A percentile compares a stretch with the other conserved stretches of the same genome.
Conservation (phyloP, 495 filamentous ascomycete genomes). For the Aspergillus nanangensis region DNA sequence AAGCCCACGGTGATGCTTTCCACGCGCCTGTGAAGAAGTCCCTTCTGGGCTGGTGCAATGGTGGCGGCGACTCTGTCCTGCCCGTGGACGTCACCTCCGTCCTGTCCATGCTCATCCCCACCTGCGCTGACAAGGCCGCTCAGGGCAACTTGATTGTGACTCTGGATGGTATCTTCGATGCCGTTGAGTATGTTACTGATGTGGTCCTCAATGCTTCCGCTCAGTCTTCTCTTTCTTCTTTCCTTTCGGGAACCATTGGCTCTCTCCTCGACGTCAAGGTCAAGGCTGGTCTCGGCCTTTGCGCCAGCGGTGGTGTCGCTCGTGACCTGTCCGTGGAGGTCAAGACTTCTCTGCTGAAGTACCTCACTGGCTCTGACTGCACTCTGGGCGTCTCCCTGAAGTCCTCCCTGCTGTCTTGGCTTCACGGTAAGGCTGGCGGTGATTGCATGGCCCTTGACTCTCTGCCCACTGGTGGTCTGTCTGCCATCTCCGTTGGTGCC, state of each 20-base stretch:
- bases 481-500: constrained; percentile 33
- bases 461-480: constrained; percentile 26
- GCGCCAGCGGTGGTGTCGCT: constrained; percentile 34
- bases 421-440: constrained; percentile 24
- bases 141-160: constrained; percentile 36
- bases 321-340: constrained; percentile 30
- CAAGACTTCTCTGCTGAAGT: constrained; percentile 29
- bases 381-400: constrained; percentile 26
- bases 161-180: constrained; percentile 36
- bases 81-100: constrained; percentile 25
- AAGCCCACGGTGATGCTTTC: constrained; percentile 17
- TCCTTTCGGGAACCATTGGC: constrained; percentile 19
- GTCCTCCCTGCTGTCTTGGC: constrained; percentile 31
- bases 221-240: constrained; percentile 28
- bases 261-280: constrained; percentile 21
- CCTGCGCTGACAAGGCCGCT: constrained; percentile 31
- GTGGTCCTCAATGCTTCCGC: constrained; percentile 30
- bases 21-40: constrained; percentile 23
- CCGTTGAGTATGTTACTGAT: constrained; percentile 21
- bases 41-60: constrained; percentile 29
- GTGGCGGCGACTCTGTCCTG: constrained; percentile 17
- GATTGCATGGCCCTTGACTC: constrained; percentile 26
- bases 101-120: constrained; percentile 34
- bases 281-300: constrained; percentile 32
- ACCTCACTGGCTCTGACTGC: constrained; percentile 27